These are phyloP conservation scores for Xylariomycetidae sp. DNA, from an alignment of 2,329 filamentous ascomycete genomes.

Conservation along the genomic window DNA sequence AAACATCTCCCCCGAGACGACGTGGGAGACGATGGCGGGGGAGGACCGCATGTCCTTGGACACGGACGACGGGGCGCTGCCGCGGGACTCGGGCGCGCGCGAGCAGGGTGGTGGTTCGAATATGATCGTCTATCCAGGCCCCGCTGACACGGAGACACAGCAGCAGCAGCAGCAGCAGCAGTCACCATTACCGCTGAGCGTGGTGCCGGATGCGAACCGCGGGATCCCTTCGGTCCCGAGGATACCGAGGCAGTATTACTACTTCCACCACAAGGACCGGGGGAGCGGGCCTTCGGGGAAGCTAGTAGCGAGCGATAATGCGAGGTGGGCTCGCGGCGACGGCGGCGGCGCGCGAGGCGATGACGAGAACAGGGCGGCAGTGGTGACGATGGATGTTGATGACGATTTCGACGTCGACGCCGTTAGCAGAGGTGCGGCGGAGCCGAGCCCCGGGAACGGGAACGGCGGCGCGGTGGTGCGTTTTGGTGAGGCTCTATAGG, in stretches of 20 bases:
- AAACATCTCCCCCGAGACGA: constrained; percentile 8
- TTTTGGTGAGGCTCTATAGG: no score
- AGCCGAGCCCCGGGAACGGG: no score
- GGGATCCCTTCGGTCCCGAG: constrained; percentile 41
- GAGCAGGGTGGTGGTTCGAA: no score
- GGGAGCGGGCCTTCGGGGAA: background rate
- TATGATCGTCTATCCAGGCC: background rate
- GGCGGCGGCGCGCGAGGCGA: no score
- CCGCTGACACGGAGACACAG: background rate
- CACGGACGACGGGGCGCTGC: constrained; percentile 1
- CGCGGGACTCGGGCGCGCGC: no score
- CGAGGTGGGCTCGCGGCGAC: background rate
- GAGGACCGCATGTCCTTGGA: constrained; percentile 2
- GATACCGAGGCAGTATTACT: constrained; percentile 38
- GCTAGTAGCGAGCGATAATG: constrained; percentile 8
- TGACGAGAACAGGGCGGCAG: no score
- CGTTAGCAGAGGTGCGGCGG: no score
- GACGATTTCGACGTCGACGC: no score
- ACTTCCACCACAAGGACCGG: constrained; percentile 11
- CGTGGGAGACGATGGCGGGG: constrained; percentile 2
- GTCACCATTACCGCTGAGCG: constrained; percentile 26
- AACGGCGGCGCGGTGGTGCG: no score
- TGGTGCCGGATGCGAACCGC: constrained; percentile 41
- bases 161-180: background rate
- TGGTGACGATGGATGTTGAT: no score